These are phyloP conservation scores for Penicillium thymicola DNA, from an alignment of 2,329 filamentous ascomycete species.

Conservation along the genomic window DNA sequence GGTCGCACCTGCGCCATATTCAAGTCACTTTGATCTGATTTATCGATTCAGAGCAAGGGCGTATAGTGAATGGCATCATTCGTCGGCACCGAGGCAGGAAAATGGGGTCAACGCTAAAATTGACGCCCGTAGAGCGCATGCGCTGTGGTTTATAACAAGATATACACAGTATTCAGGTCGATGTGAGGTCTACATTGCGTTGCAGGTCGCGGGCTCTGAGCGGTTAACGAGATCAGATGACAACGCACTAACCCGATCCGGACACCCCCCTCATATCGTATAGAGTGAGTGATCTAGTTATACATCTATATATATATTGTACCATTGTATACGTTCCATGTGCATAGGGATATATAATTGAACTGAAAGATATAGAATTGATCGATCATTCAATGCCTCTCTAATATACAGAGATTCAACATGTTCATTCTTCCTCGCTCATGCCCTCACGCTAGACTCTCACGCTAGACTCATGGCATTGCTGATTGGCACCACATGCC, in stretches of 20 bases:
- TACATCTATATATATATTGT: not conserved
- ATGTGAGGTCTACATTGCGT: not conserved
- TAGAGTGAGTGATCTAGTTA: no score
- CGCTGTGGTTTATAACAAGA: not conserved
- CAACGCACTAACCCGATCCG: conserved; percentile 4
- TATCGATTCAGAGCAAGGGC: conserved; percentile 5
- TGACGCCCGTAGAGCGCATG: not conserved
- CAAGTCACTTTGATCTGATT: conserved; percentile 7
- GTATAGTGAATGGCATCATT: conserved; percentile 4
- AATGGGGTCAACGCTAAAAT: not conserved
- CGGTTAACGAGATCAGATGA: conserved; percentile 13
- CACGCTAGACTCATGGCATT: conserved; percentile 43
- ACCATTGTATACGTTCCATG: not conserved
- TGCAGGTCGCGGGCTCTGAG: conserved; percentile 3
- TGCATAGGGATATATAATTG: not conserved
- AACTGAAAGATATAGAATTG: not conserved
- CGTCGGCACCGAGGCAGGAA: not conserved
- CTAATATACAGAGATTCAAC: not conserved
- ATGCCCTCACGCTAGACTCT: conserved; percentile 39
- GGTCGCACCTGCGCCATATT: conserved; percentile 23
- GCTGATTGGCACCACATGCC: conserved; percentile 43
- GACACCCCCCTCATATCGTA: not conserved
- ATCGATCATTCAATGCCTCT: not conserved
- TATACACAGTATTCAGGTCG: not conserved
- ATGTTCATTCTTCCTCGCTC: not conserved